Evolutionary conservation across 2,329 filamentous ascomycete species (phyloP), one percentile per base, ranked within the genome.

Genomic region (Aspergillus latus): DNA sequence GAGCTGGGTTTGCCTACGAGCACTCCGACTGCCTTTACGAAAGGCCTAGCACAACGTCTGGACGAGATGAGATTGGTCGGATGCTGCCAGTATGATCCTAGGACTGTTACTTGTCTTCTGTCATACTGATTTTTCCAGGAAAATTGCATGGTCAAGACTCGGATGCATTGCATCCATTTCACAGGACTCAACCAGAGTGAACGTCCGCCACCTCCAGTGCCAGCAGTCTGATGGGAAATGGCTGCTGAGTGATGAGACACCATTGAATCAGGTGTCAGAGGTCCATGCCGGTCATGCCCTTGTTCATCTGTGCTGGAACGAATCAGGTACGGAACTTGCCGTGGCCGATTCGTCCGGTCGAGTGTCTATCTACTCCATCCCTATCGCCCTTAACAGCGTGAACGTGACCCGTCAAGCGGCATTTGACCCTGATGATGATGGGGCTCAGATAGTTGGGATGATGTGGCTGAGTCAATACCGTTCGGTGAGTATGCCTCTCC

Each of bases 121-220:
- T 2, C 28, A 9, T 15, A 29, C 13, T 32, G 49, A 46, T 16
- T 46, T 61, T 71, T 4, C 44, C 64, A 95, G 92, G 70, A 85
- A 85, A 62, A 83, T 97, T 52, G 86, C 89, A 30, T 97, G 93
- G 92, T 96, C 93, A 9, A 92, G 87, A 66, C 84, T 86, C 59
- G 93, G 93, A 43, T 91, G 88, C 58, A 90, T 97, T 63, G 92
- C 92, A 29, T 88, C 87, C 52, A 88, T 97, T 62, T 84, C 87
- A 16, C 76, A 83, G 13, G 88, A 92, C 73, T 88, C 89, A 29
- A 82, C 82, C 47, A 81, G 80, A 11, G 77, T 97, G 51, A 85
- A 89, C 67, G 80, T 96, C 45, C 85, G 87, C 57, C 87, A 89
- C 68, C 80, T 96, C 49, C 82, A 84, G 34, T 87, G 88, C 66